Base-by-base conservation (phyloP, 2,329 filamentous ascomycete species). In the Fusarium illudens region DNA sequence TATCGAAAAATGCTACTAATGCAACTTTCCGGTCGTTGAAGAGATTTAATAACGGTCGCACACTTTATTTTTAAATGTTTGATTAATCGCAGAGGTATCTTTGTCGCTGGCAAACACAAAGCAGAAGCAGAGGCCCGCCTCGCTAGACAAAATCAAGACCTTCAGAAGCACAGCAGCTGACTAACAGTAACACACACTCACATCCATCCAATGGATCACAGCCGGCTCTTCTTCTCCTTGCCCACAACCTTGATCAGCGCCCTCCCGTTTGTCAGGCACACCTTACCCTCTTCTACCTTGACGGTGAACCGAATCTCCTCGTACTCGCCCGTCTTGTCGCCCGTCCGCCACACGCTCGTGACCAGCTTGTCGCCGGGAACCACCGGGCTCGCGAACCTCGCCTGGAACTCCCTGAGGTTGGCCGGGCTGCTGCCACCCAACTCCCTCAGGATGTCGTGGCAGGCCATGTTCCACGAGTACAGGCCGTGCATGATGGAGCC, bases 401-500 rank as follows among this genome's bases (percentile, higher is more conserved):
- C 93, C 82, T 95, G 92, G 83, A 95, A 97, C 80, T 96, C 92
- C 80, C 89, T 92, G 71, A 97, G 84, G 75, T 95, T 96, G 69
- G 86, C 86, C 1, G 94, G 92, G 75, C 97, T 87, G 77, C 90
- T 91, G 48, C 86, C 90, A 46, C 93, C 93, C 19, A 97, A 83
- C 36, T 86, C 81, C 78, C 91, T 86, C 58, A 97, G 82, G 62
- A 97, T 82, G 27, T 86, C 89, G 75, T 95, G 92, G 15, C 87
- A 87, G 2, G 92, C 87, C 60, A 87, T 87, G 82, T 97, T 97
- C 90, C 92, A 97, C 72, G 89, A 92, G 82, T 90, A 97, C 46
- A 97, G 84, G 19, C 94, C 94, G 81, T 97, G 94, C 78, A 97
- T 92, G 79, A 97, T 97, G 71, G 89, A 84, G 32, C 94, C 94